These are phyloP conservation scores for Puccinellia tenuiflora DNA, from an alignment of 176 grass and related monocot species.

Conservation along the genomic window DNA sequence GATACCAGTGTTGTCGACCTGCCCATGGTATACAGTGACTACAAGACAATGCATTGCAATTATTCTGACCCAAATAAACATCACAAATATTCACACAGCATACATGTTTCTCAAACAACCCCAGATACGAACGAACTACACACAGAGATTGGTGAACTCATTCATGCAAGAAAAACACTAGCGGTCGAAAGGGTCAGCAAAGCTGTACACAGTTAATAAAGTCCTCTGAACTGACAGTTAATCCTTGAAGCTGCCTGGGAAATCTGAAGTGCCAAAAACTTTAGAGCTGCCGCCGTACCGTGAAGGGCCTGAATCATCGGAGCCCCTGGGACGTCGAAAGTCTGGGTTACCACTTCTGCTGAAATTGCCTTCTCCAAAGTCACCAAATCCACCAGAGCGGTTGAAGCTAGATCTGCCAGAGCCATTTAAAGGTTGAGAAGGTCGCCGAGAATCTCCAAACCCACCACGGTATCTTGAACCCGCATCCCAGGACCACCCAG, in stretches of 20 bases:
- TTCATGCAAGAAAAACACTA: not conserved
- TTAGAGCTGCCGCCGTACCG: conserved; percentile 2
- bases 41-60: not conserved
- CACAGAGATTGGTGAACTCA: not conserved
- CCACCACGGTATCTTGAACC: conserved; percentile 23
- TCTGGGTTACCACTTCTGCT: conserved; percentile 3
- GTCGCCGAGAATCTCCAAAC: conserved; percentile 15
- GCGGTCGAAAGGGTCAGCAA: not conserved
- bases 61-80: not conserved
- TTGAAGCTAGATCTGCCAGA: conserved; percentile 21
- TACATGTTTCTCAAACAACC: conserved; percentile 2
- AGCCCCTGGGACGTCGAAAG: not conserved
- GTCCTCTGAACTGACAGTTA: not conserved
- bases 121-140: conserved; percentile 5
- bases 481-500: conserved; percentile 20
- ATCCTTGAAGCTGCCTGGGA: conserved; percentile 12
- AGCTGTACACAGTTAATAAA: conserved; percentile 28
- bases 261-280: conserved; percentile 23
- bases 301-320: conserved; percentile 1
- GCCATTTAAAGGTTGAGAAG: conserved; percentile 15
- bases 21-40: too few relatives aligned
- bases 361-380: conserved; percentile 20
- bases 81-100: conserved; percentile 16
- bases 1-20: not conserved
- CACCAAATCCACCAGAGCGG: conserved; percentile 23